A percentile compares a stretch with the other conserved stretches of the same genome.
Conservation (phyloP, 768 basidiomycete species). For the Tricholoma sp. region DNA sequence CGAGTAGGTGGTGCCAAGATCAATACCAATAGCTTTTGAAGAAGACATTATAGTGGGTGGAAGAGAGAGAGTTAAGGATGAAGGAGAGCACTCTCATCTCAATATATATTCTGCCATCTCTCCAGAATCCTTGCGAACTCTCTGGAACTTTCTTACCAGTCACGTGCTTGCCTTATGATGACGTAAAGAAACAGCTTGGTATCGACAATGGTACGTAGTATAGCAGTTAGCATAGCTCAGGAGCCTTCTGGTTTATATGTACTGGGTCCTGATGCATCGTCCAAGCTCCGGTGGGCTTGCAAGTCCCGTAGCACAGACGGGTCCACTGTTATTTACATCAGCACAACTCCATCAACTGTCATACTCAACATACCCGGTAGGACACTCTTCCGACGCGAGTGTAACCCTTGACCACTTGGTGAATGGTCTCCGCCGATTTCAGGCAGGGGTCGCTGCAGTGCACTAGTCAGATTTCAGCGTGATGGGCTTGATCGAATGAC, state of each 20-base stretch:
- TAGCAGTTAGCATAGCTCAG: conserved; percentile 2
- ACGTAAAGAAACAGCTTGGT: too few relatives aligned
- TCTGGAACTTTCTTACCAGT: conserved; percentile 37
- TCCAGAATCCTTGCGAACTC: conserved; percentile 33
- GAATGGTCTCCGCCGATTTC: conserved; percentile 61
- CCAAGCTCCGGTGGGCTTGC: conserved; percentile 81
- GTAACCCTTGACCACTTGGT: conserved; percentile 56
- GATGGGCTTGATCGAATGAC: conserved; percentile 25
- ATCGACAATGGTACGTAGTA: not conserved
- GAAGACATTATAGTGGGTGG: conserved; percentile 38
- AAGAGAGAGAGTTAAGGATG: conserved; percentile 2
- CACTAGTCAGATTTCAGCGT: not conserved
- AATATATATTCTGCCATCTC: conserved; percentile 24
- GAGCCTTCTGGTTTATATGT: conserved; percentile 16
- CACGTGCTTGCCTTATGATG: conserved; percentile 29
- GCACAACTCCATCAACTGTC: not conserved
- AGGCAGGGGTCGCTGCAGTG: conserved; percentile 54
- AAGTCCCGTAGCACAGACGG: conserved; percentile 84
- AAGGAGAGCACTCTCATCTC: conserved; percentile 21
- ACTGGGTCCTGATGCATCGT: conserved; percentile 37
- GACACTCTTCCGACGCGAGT: conserved; percentile 92
- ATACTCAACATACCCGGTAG: conserved; percentile 62
- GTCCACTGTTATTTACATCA: conserved; percentile 52
- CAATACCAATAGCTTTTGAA: conserved; percentile 85
- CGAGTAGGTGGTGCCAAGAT: conserved; percentile 93